Evolutionary conservation across 2,329 filamentous ascomycete species (phyloP).

Genomic region (Fusarium goolgardi): DNA sequence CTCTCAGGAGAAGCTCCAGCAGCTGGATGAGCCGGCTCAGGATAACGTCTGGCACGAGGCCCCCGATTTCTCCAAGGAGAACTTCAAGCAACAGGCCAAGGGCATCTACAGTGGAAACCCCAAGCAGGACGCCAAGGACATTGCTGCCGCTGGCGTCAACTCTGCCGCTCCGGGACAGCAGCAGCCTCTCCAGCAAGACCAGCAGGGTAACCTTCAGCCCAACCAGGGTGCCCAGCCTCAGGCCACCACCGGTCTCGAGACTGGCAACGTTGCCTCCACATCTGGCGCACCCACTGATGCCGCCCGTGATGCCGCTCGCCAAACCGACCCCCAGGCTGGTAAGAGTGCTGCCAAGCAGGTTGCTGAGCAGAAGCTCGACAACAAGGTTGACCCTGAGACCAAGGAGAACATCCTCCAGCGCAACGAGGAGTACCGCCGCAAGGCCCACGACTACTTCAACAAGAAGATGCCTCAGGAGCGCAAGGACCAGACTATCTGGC

Average conservation of each 20-base stretch:
- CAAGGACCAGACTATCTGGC: conserved; percentile 90
- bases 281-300: conserved; percentile 13
- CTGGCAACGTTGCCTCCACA: conserved; percentile 9
- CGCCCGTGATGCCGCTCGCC: conserved; percentile 25
- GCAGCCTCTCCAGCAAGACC: conserved; percentile 21
- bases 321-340: conserved; percentile 60
- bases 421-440: conserved; percentile 58
- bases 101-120: conserved; percentile 66
- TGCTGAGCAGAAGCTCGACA: conserved; percentile 67
- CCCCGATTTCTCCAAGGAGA: conserved; percentile 78
- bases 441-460: conserved; percentile 78
- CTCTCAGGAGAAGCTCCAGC: conserved; percentile 77
- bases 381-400: conserved; percentile 75
- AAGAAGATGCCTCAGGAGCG: conserved; percentile 93
- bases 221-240: conserved; percentile 51
- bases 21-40: conserved; percentile 85
- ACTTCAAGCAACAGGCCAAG: conserved; percentile 75
- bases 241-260: conserved; percentile 56
- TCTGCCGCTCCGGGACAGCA: conserved; percentile 61
- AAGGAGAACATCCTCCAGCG: conserved; percentile 60
- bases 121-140: conserved; percentile 70
- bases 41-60: conserved; percentile 95
- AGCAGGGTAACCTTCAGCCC: conserved; percentile 20
- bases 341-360: conserved; percentile 53
- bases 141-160: conserved; percentile 67